Percentiles rank a stretch among this genome's conserved stretches.
These are phyloP conservation scores for Ogataea nakhonphanomensis DNA, from an alignment of 805 yeast species.

Conservation along the genomic window DNA sequence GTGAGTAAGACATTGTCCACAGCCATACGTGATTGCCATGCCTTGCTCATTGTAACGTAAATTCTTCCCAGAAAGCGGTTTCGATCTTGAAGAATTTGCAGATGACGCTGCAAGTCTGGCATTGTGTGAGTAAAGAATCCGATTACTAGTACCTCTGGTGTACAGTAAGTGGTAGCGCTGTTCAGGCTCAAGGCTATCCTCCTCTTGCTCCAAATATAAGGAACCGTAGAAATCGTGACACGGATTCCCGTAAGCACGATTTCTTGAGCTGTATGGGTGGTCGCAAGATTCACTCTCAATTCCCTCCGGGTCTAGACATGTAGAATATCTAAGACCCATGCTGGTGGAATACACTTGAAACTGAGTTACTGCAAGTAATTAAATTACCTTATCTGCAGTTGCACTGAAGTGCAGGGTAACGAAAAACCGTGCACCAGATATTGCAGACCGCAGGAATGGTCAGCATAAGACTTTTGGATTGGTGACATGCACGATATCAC, in stretches of 20 bases:
- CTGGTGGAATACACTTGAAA: conserved; percentile 1
- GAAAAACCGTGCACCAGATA: conserved; percentile 6
- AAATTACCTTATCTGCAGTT: conserved; percentile 6
- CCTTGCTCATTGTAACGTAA: conserved; percentile 22
- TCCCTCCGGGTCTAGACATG: conserved; percentile 36
- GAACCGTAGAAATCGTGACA: conserved; percentile 11
- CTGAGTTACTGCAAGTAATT: conserved; percentile 3
- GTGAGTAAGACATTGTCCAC: conserved; percentile 31
- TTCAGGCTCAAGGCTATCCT: conserved; percentile 13
- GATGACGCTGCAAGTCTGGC: conserved; percentile 4
- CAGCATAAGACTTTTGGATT: background rate
- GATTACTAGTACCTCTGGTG: conserved; percentile 7
- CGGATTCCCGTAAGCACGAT: conserved; percentile 12
- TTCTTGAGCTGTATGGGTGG: conserved; percentile 9
- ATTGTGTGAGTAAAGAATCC: conserved; percentile 10
- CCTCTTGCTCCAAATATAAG: conserved; percentile 16
- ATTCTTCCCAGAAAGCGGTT: conserved; percentile 9
- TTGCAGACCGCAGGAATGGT: too few relatives aligned
- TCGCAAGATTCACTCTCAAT: conserved; percentile 15
- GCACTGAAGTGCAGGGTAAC: background rate
- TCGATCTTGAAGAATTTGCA: background rate
- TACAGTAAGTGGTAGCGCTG: conserved; percentile 12
- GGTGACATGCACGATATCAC: conserved; percentile 7
- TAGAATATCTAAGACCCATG: conserved; percentile 49
- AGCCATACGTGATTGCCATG: conserved; percentile 25